Percentiles rank a stretch among this genome's conserved stretches.
These are phyloP conservation scores for Pilaira anomala DNA, from an alignment of 192 early-diverging fungal species.

Conservation along the genomic window DNA sequence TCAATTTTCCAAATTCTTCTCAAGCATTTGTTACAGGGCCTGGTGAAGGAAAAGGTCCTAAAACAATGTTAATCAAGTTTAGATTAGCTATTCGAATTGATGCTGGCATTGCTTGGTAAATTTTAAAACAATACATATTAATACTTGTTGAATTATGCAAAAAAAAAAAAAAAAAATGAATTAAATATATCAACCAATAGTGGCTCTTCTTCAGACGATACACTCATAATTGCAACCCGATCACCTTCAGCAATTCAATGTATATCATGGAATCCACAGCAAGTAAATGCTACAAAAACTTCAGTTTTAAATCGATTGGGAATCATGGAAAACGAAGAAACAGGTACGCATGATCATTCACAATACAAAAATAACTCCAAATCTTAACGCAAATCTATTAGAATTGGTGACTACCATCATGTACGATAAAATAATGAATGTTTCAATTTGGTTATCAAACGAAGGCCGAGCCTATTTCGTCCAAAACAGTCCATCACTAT, in stretches of 20 bases:
- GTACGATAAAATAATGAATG: slow-evolving; percentile 36
- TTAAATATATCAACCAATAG: slow-evolving; percentile 36
- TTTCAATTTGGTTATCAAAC: slow-evolving; percentile 55
- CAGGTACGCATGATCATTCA: background rate
- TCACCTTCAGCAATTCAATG: slow-evolving; percentile 69
- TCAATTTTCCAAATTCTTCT: slow-evolving; percentile 49
- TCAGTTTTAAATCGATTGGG: slow-evolving; percentile 46
- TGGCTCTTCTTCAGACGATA: slow-evolving; percentile 59
- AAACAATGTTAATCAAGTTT: slow-evolving; percentile 58
- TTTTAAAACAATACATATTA: too few relatives aligned
- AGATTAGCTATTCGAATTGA: slow-evolving; percentile 75
- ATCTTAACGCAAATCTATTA: background rate
- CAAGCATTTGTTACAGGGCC: slow-evolving; percentile 66
- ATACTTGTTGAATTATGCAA: too few relatives aligned
- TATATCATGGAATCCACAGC: slow-evolving; percentile 65
- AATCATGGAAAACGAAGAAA: slow-evolving; percentile 36
- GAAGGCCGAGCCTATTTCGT: slow-evolving; percentile 67
- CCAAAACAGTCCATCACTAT: slow-evolving; percentile 27
- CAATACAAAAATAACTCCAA: background rate
- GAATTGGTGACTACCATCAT: slow-evolving; percentile 27
- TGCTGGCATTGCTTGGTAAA: slow-evolving; percentile 65
- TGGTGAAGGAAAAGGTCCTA: slow-evolving; percentile 64
- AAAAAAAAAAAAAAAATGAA: background rate
- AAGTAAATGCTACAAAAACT: slow-evolving; percentile 57
- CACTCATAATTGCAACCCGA: slow-evolving; percentile 65